These are phyloP conservation scores for Lipomyces oligophaga DNA, from an alignment of 805 yeast genomes.

Conservation along the genomic window DNA sequence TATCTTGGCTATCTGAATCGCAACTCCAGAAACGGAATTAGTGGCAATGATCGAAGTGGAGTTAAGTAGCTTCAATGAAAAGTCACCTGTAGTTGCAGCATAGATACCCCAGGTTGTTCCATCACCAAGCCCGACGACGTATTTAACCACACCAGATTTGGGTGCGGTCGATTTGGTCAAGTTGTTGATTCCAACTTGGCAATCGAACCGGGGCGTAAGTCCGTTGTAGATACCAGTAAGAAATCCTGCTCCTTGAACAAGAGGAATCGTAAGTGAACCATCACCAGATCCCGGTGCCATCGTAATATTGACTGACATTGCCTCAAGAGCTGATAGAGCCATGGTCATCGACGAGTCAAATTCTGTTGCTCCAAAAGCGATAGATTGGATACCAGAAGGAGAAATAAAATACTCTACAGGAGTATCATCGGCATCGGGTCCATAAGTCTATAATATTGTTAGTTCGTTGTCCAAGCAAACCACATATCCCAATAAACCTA, in stretches of 20 bases:
- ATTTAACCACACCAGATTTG: slow-evolving; percentile 49
- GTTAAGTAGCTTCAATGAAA: slow-evolving; percentile 34
- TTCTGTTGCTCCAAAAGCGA: slow-evolving; percentile 53
- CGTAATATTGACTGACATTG: slow-evolving; percentile 29
- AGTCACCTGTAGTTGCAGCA: slow-evolving; percentile 39
- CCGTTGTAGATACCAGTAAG: slow-evolving; percentile 47
- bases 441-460: slow-evolving; percentile 27
- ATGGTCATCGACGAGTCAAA: slow-evolving; percentile 41
- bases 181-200: slow-evolving; percentile 54
- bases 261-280: slow-evolving; percentile 36
- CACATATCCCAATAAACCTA: slow-evolving; percentile 41
- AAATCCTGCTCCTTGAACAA: slow-evolving; percentile 62
- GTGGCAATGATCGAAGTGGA: slow-evolving; percentile 44
- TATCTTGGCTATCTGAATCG: slow-evolving; percentile 59
- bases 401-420: slow-evolving; percentile 49
- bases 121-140: slow-evolving; percentile 51
- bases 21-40: slow-evolving; percentile 46
- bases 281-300: slow-evolving; percentile 13
- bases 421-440: slow-evolving; percentile 45
- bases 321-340: slow-evolving; percentile 14
- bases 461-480: background rate
- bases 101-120: slow-evolving; percentile 66
- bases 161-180: slow-evolving; percentile 43
- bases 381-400: slow-evolving; percentile 54
- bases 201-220: slow-evolving; percentile 31